These are phyloP conservation scores for Solanum hybrid DNA, from an alignment of 305 asterid species.

Conservation along the genomic window DNA sequence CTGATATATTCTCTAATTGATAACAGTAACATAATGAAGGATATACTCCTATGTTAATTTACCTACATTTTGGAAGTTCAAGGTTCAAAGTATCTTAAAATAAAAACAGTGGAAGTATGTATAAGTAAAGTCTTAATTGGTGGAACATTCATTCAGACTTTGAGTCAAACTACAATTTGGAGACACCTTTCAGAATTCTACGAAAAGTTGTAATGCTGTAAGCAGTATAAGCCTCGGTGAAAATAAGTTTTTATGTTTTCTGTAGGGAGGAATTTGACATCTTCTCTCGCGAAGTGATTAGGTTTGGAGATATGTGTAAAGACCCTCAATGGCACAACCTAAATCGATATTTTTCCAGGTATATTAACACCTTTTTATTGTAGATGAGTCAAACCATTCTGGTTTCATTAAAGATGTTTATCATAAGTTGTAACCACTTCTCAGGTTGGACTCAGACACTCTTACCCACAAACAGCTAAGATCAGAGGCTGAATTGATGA, in stretches of 20 bases:
- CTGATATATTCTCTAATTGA: neutral
- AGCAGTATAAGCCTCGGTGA: neutral
- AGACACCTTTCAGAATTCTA: neutral
- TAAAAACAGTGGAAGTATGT: neutral
- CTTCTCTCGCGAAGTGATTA: slow-evolving; percentile 79
- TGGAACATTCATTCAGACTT: neutral
- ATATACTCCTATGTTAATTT: neutral
- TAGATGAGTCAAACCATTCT: neutral
- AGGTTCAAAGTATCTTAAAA: neutral
- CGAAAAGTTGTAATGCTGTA: neutral
- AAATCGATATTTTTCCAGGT: slow-evolving; percentile 73
- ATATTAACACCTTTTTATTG: slow-evolving; percentile 17
- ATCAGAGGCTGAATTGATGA: slow-evolving; percentile 74
- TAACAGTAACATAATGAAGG: neutral
- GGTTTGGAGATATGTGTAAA: slow-evolving; percentile 93
- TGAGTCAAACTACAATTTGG: neutral
- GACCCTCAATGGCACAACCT: slow-evolving; percentile 98
- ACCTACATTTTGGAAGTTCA: neutral
- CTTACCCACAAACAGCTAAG: slow-evolving; percentile 49
- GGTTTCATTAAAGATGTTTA: neutral
- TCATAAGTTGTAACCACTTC: slow-evolving; percentile 5
- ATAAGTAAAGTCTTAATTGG: neutral
- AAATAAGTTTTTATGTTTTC: slow-evolving; percentile 3
- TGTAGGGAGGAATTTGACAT: slow-evolving; percentile 91
- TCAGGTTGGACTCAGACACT: slow-evolving; percentile 83